phyloP scores from a whole-genome alignment of 441 rosid species.

The Rhodomyrtus psidioides region DNA sequence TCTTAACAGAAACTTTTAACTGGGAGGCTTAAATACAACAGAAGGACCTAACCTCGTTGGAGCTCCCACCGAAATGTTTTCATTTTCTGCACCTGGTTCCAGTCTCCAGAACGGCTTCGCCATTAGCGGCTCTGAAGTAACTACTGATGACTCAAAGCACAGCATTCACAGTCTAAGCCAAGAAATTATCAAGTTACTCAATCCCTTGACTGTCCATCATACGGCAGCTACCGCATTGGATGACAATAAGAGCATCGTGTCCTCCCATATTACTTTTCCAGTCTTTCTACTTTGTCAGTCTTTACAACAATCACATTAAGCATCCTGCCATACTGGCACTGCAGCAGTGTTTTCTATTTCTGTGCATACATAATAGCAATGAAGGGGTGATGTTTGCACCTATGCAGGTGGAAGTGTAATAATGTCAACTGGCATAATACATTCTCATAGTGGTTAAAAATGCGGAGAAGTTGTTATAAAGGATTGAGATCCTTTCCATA shows the following conservation, averaged over 20 bases:
- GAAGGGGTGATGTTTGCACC: neutral
- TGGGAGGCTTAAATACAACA: slow-evolving; percentile 16
- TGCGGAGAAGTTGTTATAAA: neutral
- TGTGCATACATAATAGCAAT: neutral
- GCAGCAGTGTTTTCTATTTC: neutral
- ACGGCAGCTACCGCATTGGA: neutral
- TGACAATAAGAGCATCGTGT: neutral
- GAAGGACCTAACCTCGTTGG: slow-evolving; percentile 23
- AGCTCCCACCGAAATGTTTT: slow-evolving; percentile 22
- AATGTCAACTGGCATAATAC: neutral
- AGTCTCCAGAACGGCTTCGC: slow-evolving; percentile 31
- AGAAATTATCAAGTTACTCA: slow-evolving; percentile 39
- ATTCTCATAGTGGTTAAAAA: neutral
- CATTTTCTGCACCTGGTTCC: slow-evolving; percentile 29
- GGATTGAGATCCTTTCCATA: neutral
- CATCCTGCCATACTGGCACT: neutral
- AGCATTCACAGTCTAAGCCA: slow-evolving; percentile 30
- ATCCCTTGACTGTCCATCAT: neutral
- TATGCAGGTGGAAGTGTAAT: neutral
- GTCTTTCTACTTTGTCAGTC: neutral
- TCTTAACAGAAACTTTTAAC: slow-evolving; percentile 22
- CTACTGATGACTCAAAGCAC: slow-evolving; percentile 39
- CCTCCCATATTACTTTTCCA: neutral
- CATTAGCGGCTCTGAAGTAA: slow-evolving; percentile 14
- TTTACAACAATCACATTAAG: neutral